Evolutionary conservation across 345 rosid genomes (phyloP).

Genomic region (Pugionium cornutum): DNA sequence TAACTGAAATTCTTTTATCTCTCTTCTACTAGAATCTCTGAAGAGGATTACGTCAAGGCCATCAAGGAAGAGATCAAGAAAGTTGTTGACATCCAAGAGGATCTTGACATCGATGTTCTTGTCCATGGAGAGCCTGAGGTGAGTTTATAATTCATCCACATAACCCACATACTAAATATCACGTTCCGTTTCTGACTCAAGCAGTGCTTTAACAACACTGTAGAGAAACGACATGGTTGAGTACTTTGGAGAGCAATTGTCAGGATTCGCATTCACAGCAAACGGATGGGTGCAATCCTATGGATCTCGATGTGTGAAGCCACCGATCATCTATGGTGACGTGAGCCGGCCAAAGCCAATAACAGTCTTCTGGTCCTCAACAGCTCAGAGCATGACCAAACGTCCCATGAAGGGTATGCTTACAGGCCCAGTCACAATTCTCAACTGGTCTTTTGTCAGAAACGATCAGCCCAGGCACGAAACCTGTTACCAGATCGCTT

Average conservation of each 20-base stretch:
- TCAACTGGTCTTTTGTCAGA: constrained; percentile 97
- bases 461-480: constrained; percentile 30
- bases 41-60: constrained; percentile 77
- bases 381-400: constrained; percentile 90
- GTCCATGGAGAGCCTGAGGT: constrained; percentile 99
- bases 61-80: constrained; percentile 92
- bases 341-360: constrained; percentile 98
- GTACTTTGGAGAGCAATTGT: constrained; percentile 40
- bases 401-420: constrained; percentile 99
- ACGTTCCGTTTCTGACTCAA: constrained; percentile 25
- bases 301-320: constrained; percentile 99
- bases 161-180: not conserved
- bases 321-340: constrained; percentile 95
- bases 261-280: constrained; percentile 90
- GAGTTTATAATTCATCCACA: constrained; percentile 12
- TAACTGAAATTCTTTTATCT: constrained; percentile 5
- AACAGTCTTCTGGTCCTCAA: constrained; percentile 97
- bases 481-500: constrained; percentile 39
- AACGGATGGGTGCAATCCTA: constrained; percentile 99
- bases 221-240: constrained; percentile 94
- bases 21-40: constrained; percentile 64
- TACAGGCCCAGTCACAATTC: constrained; percentile 97
- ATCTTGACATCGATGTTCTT: constrained; percentile 93
- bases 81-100: constrained; percentile 88
- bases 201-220: constrained; percentile 31